A percentile compares a stretch with the other conserved stretches of the same genome.
phyloP scores from a whole-genome alignment of 176 grass and related monocot genomes.

The Aechmea fasciata region DNA sequence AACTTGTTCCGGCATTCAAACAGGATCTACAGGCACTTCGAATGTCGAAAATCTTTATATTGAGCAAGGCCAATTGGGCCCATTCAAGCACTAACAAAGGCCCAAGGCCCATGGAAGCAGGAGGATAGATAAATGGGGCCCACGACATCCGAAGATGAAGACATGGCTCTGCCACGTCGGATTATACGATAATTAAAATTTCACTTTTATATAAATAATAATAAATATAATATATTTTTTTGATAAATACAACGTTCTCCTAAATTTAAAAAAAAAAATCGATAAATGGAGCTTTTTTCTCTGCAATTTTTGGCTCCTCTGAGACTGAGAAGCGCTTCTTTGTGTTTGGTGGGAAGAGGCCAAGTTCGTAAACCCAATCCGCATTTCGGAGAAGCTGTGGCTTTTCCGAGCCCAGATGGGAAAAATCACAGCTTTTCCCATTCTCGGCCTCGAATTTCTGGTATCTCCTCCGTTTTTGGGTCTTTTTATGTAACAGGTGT shows the following conservation, averaged over 20 bases:
- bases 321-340: not conserved
- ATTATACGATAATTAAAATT: not conserved
- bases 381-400: not conserved
- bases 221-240: not conserved
- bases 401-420: not conserved
- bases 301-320: not conserved
- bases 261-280: not conserved
- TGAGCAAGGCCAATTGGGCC: not conserved
- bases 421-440: not conserved
- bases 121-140: not conserved
- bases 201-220: not conserved
- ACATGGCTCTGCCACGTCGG: conserved; percentile 9
- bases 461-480: not conserved
- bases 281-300: conserved; percentile 5
- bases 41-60: not conserved
- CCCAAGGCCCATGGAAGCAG: not conserved
- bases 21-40: too few relatives aligned
- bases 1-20: too few relatives aligned
- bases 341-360: not conserved
- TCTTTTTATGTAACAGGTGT: not conserved
- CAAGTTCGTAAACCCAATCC: not conserved
- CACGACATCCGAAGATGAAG: conserved; percentile 4
- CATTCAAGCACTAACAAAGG: not conserved
- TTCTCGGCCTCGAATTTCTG: conserved; percentile 1
- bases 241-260: not conserved